A percentile compares a stretch with the other conserved stretches of the same genome.
Conservation (phyloP, 352 stramenopile genomes). For the Phytophthora citrophthora region DNA sequence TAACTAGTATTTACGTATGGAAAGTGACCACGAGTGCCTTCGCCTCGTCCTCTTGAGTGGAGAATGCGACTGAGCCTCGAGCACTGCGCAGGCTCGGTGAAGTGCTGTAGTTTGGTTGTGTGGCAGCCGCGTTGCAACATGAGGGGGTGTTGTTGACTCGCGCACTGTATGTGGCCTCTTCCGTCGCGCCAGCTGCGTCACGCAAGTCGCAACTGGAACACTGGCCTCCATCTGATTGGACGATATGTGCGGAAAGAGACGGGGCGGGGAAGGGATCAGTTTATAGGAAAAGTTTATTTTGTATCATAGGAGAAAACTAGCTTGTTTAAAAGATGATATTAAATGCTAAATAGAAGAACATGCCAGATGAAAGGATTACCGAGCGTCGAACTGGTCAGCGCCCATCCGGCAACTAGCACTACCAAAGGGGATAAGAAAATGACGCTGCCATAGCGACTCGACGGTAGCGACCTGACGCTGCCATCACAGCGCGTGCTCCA, state of each 20-base stretch:
- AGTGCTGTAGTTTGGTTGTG: slow-evolving; percentile 34
- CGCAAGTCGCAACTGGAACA: slow-evolving; percentile 31
- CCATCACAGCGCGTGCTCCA: slow-evolving; percentile 3
- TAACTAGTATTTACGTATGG: background rate
- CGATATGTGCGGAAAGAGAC: slow-evolving; percentile 2
- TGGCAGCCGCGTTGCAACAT: slow-evolving; percentile 19
- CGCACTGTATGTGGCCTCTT: slow-evolving; percentile 27
- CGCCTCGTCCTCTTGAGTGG: slow-evolving; percentile 26
- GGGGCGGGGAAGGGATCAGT: slow-evolving; percentile 7
- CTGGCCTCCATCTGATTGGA: slow-evolving; percentile 28
- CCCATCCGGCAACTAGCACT: slow-evolving; percentile 4
- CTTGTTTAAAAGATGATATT: no score
- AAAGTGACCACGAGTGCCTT: slow-evolving; percentile 3
- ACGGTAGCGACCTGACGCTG: slow-evolving; percentile 13
- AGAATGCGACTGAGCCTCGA: slow-evolving; percentile 34
- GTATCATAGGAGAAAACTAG: no score
- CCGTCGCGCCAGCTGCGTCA: slow-evolving; percentile 22
- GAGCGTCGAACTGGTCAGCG: slow-evolving; percentile 10
- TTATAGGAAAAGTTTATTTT: background rate
- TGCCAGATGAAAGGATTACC: slow-evolving; percentile 10
- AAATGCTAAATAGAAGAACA: slow-evolving; percentile 2
- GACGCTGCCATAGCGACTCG: slow-evolving; percentile 16
- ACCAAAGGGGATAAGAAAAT: slow-evolving; percentile 19
- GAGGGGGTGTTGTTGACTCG: slow-evolving; percentile 9
- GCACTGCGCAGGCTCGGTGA: slow-evolving; percentile 1